Evolutionary conservation across 1,139 yeast genomes (phyloP), one percentile per base, ranked within the genome.

Genomic region (Scheffersomyces insectosa): DNA sequence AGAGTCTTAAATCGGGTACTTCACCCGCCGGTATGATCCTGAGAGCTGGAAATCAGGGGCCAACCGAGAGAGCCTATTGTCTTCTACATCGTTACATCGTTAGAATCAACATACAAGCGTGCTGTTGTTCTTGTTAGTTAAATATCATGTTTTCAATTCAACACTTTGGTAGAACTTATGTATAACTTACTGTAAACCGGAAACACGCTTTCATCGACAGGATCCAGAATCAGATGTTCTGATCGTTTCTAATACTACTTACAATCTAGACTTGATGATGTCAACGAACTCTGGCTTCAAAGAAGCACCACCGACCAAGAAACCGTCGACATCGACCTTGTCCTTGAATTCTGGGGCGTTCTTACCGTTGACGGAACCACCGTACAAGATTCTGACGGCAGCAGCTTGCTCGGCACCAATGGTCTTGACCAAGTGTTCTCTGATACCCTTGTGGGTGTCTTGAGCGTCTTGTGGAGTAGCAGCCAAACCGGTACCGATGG

Each of bases 261-360:
- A 89, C 67, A 77, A 75, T 84, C 96, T 87, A 47, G 96, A 88
- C 78, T 86, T 93, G 81, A 93, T 79, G 65, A 93, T 93, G 75
- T 89, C 95, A 65, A 89, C 83, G 66, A 93, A 93, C 78, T 93
- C 99, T 54, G 99, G 97, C 82, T 93, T 93, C 74, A 93, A 83
- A 40, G 96, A 88, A 66, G 99, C 99, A 77, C 99, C 99, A 66
- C 99, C 99, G 61, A 93, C 99, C 64, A 93, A 83, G 93, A 91
- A 93, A 44, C 99, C 99, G 66, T 93, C 99, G 55, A 93, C 95
- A 65, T 93, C 97, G 33, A 75, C 74, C 82, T 90, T 90, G 75
- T 85, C 95, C 77, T 85, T 88, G 82, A 95, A 91, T 55, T 93
- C 83, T 46, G 77, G 68, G 54, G 96, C 95, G 72, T 93, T 93